Conservation (phyloP, 2,329 filamentous ascomycete genomes). For the Fonsecaea multimorphosa region DNA sequence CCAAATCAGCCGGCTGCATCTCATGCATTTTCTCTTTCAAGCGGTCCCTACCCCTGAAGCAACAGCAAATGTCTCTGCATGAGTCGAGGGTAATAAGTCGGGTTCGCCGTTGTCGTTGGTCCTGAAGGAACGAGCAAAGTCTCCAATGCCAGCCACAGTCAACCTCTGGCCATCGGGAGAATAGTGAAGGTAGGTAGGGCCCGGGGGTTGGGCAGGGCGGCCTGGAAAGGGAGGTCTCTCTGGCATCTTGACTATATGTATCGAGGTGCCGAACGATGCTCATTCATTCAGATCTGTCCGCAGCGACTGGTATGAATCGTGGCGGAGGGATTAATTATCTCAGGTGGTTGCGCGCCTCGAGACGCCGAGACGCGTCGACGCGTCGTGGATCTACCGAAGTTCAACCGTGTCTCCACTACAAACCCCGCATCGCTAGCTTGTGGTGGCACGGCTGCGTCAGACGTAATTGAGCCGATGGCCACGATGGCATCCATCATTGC, state of each 20-base stretch:
- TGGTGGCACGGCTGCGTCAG: no score
- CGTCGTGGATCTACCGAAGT: constrained; percentile 10
- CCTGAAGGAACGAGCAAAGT: constrained; percentile 89
- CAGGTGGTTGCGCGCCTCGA: not conserved
- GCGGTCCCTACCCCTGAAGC: constrained; percentile 59
- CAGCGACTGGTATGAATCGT: not conserved
- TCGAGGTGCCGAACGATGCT: not conserved
- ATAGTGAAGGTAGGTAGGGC: constrained; percentile 85
- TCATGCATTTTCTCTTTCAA: not conserved
- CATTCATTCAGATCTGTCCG: not conserved
- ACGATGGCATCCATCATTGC: no score
- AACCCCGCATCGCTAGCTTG: not conserved
- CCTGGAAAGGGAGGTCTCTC: constrained; percentile 37
- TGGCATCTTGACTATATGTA: constrained; percentile 33
- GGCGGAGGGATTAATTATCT: not conserved
- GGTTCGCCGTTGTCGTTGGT: constrained; percentile 93
- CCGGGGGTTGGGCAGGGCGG: constrained; percentile 68
- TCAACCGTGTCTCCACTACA: not conserved
- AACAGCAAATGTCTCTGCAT: constrained; percentile 82
- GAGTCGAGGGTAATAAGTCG: constrained; percentile 86
- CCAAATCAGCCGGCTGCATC: constrained; percentile 8
- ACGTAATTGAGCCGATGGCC: no score
- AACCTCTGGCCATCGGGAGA: constrained; percentile 86
- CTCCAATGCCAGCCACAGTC: constrained; percentile 91
- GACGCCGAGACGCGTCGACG: constrained; percentile 8